phyloP scores from a whole-genome alignment of 2,329 filamentous ascomycete genomes.

The Diaporthe helianthi region DNA sequence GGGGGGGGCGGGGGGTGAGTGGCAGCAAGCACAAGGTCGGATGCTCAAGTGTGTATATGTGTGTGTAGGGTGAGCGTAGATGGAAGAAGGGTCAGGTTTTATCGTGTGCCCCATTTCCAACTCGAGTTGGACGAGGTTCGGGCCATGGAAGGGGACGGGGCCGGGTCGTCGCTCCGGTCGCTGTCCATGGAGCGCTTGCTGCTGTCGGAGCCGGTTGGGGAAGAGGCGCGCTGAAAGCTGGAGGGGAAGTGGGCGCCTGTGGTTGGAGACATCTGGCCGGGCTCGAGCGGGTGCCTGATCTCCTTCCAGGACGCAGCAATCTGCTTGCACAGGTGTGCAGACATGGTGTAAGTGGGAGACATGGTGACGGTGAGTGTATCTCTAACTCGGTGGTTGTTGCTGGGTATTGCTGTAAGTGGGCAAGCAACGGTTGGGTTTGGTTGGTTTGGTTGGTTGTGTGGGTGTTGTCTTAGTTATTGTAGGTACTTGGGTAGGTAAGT shows the following conservation, averaged over 20 bases:
- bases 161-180: conserved; percentile 44
- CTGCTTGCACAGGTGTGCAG: conserved; percentile 66
- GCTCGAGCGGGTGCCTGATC: conserved; percentile 48
- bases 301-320: conserved; percentile 66
- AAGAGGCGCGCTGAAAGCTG: conserved; percentile 46
- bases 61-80: not conserved
- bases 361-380: conserved; percentile 46
- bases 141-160: conserved; percentile 41
- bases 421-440: not conserved
- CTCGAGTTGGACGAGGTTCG: conserved; percentile 44
- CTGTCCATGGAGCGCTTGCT: conserved; percentile 58
- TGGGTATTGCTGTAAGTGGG: not conserved
- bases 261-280: conserved; percentile 37
- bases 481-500: too few species aligned
- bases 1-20: too few species aligned
- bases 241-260: conserved; percentile 38
- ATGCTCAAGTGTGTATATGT: not conserved
- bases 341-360: conserved; percentile 68
- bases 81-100: not conserved
- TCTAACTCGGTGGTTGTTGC: not conserved
- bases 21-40: not conserved
- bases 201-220: conserved; percentile 39
- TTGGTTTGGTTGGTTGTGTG: not conserved
- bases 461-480: too few species aligned
- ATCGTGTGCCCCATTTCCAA: conserved; percentile 39